A percentile compares a stretch with the other conserved stretches of the same genome.
Conservation (phyloP, 805 yeast species). For the Grigorovia jiainica region DNA sequence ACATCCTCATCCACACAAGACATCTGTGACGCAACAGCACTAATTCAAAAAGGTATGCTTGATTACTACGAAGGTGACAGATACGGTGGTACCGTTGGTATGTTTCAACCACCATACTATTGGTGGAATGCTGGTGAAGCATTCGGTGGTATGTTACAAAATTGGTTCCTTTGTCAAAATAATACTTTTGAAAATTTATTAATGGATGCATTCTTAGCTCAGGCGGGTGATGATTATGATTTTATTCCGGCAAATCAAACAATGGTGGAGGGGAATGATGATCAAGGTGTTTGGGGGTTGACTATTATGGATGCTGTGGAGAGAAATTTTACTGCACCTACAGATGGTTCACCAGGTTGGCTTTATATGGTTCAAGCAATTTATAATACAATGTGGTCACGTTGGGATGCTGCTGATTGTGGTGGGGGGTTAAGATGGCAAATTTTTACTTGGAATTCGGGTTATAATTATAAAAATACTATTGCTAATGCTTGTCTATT, state of each 20-base stretch:
- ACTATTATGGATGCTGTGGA: slow-evolving; percentile 57
- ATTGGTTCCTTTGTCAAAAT: slow-evolving; percentile 61
- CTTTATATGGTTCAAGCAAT: slow-evolving; percentile 47
- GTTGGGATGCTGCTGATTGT: slow-evolving; percentile 51
- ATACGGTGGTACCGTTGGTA: slow-evolving; percentile 62
- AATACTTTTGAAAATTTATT: slow-evolving; percentile 49
- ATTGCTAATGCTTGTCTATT: slow-evolving; percentile 58
- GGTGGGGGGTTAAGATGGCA: slow-evolving; percentile 68
- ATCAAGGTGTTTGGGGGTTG: slow-evolving; percentile 63
- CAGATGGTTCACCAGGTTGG: slow-evolving; percentile 37
- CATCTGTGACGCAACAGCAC: slow-evolving; percentile 47
- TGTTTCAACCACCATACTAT: slow-evolving; percentile 61
- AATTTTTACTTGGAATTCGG: slow-evolving; percentile 49
- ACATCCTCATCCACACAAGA: slow-evolving; percentile 17
- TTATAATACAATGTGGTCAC: slow-evolving; percentile 43
- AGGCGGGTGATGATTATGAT: slow-evolving; percentile 38
- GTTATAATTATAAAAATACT: slow-evolving; percentile 54
- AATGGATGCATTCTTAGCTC: slow-evolving; percentile 41
- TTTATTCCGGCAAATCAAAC: slow-evolving; percentile 56
- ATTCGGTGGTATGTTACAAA: slow-evolving; percentile 57
- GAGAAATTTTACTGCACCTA: slow-evolving; percentile 43
- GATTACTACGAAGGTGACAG: slow-evolving; percentile 56
- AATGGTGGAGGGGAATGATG: slow-evolving; percentile 64
- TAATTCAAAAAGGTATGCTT: slow-evolving; percentile 52
- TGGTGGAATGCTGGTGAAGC: slow-evolving; percentile 94